Evolutionary conservation across 139 green algal species (phyloP), one percentile per base, ranked within the genome.

Genomic region (Deuterostichococcus epilithicus): DNA sequence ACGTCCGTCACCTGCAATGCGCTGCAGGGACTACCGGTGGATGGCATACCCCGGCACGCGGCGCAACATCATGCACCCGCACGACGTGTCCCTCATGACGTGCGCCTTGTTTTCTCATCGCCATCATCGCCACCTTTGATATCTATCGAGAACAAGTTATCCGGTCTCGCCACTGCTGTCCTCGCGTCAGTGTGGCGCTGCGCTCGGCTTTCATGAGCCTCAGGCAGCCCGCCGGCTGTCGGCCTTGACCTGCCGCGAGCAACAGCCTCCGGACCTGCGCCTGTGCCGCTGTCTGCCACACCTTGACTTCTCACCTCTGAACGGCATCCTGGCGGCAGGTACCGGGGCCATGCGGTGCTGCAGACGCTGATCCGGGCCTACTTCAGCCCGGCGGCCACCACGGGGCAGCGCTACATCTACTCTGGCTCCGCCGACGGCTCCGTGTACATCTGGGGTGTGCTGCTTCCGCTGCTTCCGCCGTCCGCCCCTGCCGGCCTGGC

Each of bases 351-450:
- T 78, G 70, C 38, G 18, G 94, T 97, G 36, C 83, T 95, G 18
- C 82, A 91, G 69, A 99, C 96, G 5, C 93, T 99, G 52, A 97
- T 98, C 45, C 82, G 96, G 4, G 88, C 91, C 18, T 98, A 98
- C 88, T 98, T 94, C 72, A 89, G 82, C 22, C 90, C 91, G 22
- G 36, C 59, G 0, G 52, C 84, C 60, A 91, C 84, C 65, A 98
- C 93, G 6, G 95, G 91, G 2, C 93, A 97, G 83, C 85, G 93
- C 60, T 98, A 90, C 86, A 88, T 99, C 52, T 98, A 98, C 86
- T 85, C 87, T 23, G 96, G 94, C 20, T 91, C 80, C 26, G 77
- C 81, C 30, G 84, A 91, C 38, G 93, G 93, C 33, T 70, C 33
- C 0, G 81, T 97, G 26, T 81, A 85, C 74, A 86, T 97, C 26